phyloP scores from a whole-genome alignment of 2,329 filamentous ascomycete species.

The Didymella keratinophila region DNA sequence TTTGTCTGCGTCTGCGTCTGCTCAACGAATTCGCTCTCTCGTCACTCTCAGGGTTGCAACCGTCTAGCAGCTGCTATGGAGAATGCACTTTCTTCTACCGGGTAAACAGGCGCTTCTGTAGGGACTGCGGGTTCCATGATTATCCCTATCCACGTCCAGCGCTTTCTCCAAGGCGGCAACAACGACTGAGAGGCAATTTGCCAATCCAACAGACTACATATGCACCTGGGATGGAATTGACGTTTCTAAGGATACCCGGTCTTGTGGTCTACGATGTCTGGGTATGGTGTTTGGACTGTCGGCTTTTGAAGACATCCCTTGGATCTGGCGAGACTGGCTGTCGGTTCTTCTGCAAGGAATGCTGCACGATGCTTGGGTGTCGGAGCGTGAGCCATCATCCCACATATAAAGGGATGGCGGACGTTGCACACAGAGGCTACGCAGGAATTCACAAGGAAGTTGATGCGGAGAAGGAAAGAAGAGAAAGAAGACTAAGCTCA shows the following conservation, averaged over 20 bases:
- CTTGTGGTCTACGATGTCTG: neutral
- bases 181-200: neutral
- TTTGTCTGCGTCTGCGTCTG: constrained; percentile 1
- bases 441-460: neutral
- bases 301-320: neutral
- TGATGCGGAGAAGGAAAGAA: neutral
- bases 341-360: neutral
- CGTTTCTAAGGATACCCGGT: no score
- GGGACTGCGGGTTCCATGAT: constrained; percentile 5
- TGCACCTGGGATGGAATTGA: neutral
- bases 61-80: no score
- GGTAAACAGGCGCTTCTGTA: no score
- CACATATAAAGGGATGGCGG: no score
- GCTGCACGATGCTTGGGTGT: neutral
- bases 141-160: constrained; percentile 10
- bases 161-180: neutral
- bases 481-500: neutral
- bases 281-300: constrained; percentile 2
- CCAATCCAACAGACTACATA: neutral
- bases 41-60: no score
- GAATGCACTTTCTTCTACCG: no score
- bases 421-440: neutral
- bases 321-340: neutral
- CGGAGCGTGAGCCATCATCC: no score
- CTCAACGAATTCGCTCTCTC: neutral